Conservation (phyloP, 2,329 filamentous ascomycete species). For the Sarocladiaceae sp. region DNA sequence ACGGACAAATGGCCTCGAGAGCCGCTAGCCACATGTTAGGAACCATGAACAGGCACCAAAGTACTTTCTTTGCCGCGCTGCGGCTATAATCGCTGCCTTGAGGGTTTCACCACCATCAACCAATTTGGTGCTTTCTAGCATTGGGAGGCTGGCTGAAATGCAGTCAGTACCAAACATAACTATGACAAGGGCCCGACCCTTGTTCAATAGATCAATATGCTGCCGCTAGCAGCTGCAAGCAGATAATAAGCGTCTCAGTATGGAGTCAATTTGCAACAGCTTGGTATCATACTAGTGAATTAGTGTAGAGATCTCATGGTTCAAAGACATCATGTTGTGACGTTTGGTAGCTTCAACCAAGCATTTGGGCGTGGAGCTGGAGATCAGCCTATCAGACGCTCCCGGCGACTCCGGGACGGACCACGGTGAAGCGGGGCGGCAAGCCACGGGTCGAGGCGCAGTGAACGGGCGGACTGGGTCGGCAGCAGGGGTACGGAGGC, state of each 20-base stretch:
- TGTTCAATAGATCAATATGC: background rate
- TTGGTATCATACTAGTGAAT: too few species aligned
- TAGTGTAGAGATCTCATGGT: too few species aligned
- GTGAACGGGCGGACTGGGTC: slow-evolving; percentile 12
- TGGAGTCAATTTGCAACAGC: background rate
- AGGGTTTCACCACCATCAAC: background rate
- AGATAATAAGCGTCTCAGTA: background rate
- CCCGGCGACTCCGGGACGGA: slow-evolving; percentile 15
- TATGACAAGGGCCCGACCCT: background rate
- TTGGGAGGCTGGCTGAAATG: background rate
- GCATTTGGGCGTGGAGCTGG: background rate
- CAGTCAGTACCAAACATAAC: background rate
- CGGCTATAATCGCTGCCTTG: background rate
- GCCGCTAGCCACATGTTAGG: too few species aligned
- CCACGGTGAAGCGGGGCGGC: slow-evolving; percentile 14
- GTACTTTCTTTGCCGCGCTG: background rate
- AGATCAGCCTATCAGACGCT: background rate
- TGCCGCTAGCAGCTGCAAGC: slow-evolving; percentile 1
- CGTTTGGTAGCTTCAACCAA: background rate
- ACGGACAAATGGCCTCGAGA: too few species aligned
- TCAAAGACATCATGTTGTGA: background rate
- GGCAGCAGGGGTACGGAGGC: background rate
- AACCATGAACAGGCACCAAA: background rate
- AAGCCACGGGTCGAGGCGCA: slow-evolving; percentile 28
- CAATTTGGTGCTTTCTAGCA: background rate